Conservation (phyloP, 2,329 filamentous ascomycete species). For the Remersonia thermophila region DNA sequence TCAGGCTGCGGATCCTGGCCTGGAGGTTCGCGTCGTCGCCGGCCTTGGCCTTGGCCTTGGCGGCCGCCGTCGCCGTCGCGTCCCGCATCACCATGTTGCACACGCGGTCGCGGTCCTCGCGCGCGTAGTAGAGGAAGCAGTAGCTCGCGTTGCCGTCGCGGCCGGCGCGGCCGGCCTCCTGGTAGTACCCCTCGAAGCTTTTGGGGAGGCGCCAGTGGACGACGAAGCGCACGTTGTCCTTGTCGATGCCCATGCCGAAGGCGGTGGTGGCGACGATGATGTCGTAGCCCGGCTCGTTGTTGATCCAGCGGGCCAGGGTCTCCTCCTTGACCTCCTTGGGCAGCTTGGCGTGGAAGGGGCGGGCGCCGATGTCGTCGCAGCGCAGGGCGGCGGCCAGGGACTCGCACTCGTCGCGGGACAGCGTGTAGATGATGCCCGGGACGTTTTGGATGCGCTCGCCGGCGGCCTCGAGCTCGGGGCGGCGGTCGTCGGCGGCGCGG, state of each 20-base stretch:
- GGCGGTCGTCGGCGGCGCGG: constrained; percentile 47
- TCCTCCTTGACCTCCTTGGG: constrained; percentile 56
- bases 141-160: constrained; percentile 77
- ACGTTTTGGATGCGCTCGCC: constrained; percentile 51
- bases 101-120: constrained; percentile 71
- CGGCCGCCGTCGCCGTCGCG: constrained; percentile 23
- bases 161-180: constrained; percentile 85
- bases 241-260: constrained; percentile 97
- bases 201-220: constrained; percentile 91
- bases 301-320: constrained; percentile 59
- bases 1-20: constrained; percentile 49
- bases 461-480: constrained; percentile 41
- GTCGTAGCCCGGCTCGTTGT: constrained; percentile 65
- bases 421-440: constrained; percentile 69
- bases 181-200: constrained; percentile 91
- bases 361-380: constrained; percentile 57
- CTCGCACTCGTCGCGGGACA: constrained; percentile 64
- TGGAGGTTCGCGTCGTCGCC: constrained; percentile 24
- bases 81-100: constrained; percentile 42
- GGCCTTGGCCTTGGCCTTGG: constrained; percentile 14
- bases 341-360: constrained; percentile 61
- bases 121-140: constrained; percentile 84
- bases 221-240: constrained; percentile 86
- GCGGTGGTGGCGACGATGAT: constrained; percentile 92
- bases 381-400: constrained; percentile 53